A percentile compares a stretch with the other conserved stretches of the same genome.
Conservation (phyloP, 2,329 filamentous ascomycete species). For the Chrysoporthe cubensis region DNA sequence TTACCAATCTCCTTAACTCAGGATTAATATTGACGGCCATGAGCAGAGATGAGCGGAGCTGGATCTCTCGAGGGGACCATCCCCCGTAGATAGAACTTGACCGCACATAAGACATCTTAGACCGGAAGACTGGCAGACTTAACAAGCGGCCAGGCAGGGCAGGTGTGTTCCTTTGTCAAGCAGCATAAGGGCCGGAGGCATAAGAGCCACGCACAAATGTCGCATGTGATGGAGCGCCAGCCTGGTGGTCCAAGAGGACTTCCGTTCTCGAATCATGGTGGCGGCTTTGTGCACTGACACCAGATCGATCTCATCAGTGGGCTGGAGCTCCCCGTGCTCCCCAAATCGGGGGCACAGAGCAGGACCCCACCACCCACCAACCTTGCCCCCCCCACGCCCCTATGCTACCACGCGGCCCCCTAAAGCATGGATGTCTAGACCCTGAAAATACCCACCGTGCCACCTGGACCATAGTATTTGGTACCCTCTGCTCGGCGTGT, state of each 20-base stretch:
- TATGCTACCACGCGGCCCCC: background rate
- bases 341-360: no score
- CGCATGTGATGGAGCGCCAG: background rate
- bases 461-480: background rate
- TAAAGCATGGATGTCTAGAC: background rate
- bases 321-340: no score
- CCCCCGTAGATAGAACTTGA: background rate
- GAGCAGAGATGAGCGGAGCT: no score
- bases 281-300: background rate
- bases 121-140: background rate
- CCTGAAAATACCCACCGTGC: background rate
- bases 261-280: background rate
- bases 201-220: slow-evolving; percentile 11
- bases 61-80: no score
- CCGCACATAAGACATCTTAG: background rate
- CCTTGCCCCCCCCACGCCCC: background rate
- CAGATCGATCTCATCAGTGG: background rate
- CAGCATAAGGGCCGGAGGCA: background rate
- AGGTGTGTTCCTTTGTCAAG: background rate
- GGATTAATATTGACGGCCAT: background rate
- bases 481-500: background rate
- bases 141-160: no score
- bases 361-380: background rate
- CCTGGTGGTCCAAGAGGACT: background rate
- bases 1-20: background rate